Evolutionary conservation across 164 flowering plant species (phyloP), one percentile per base, ranked within the genome.

Genomic region (Piper longum): DNA sequence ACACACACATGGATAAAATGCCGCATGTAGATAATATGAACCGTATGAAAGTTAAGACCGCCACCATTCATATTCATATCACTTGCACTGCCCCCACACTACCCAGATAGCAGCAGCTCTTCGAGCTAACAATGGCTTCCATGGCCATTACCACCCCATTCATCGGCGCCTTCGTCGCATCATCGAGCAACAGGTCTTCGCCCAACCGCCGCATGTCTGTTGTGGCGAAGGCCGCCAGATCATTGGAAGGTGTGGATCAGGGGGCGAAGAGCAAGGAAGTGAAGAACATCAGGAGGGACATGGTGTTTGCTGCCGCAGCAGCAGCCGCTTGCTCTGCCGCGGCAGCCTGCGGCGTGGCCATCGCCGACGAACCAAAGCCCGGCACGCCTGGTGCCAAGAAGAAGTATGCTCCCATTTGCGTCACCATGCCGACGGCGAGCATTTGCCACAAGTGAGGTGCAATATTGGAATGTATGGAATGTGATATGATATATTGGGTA

Each of bases 381-480:
- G 98, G 96, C 54, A 75, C 77, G 16, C 61, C 74, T 0, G 91
- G 75, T 54, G 93, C 96, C 40, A 86, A 81, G 85, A 83, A 82
- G 86, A 73, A 73, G 74, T 88, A 88, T 65, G 84, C 81, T 13
- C 83, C 85, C 0, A 58, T 91, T n/a, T 91, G 98, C 65, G 87
- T 82, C 51, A 79, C 91, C n/a, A 86, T 79, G 87, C 98, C 96
- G 0, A 91, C 98, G 4, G 98, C 98, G 41, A 74, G 84, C 2
- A 69, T 88, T 45, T 91, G 96, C 64, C 89, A 43, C 80, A 81
- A 86, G 40, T 82, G 81, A 75, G 52, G 52, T 5, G 11, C 8
- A 44, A 44, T 14, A 48, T 48, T 5, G 1, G 52, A 48, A 2
- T 48, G 52, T 48, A 48, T 48, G 52, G 9, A 48, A 48, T 48